Evolutionary conservation across 2,329 filamentous ascomycete species (phyloP), one percentile per base, ranked within the genome.

Genomic region (Cladobotryum mycophilum): DNA sequence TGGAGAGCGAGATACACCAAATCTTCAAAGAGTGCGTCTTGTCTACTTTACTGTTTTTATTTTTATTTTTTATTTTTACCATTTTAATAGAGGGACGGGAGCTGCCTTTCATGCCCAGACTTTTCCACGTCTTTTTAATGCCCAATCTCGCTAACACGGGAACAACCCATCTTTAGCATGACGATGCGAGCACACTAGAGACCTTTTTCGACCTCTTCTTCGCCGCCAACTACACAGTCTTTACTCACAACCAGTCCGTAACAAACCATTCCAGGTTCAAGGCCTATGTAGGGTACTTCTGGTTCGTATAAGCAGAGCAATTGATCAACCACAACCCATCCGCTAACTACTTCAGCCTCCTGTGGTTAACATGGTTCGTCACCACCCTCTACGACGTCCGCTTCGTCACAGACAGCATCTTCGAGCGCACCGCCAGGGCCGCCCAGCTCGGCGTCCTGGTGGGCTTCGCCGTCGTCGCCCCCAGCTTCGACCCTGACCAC

Each of bases 301-400:
- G 57, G 65, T 68, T 53, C 13, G 55, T 34, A 13, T 20, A 20
- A 5, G 3, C 20, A 3, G 5, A 20, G 20, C 5, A 9, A 1
- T 6, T 30, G 3, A 7, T 2, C 5, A n/a, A 2, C 22, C 15
- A 13, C 18, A 12, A 15, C 11, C 13, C n/a, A 22, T 14, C 11
- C 5, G 17, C 12, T 41, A 17, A 20, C 15, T 36, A n/a, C 15
- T 14, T 2, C 14, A 72, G 76, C 18, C 70, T 86, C 15, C 68
- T 86, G 5, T 86, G 82, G 83, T 78, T 84, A 52, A 85, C 80
- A n/a, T 86, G 84, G 84, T 74, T 85, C 35, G 72, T 83, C 53
- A 77, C 81, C 20, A 76, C 76, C 7, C 67, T 86, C 1, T 85
- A 82, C 62, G 84, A 87, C 63, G 77, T 86, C 35, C 80, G 83